Conservation (phyloP, 805 yeast genomes). For the Candida palmyrensis region DNA sequence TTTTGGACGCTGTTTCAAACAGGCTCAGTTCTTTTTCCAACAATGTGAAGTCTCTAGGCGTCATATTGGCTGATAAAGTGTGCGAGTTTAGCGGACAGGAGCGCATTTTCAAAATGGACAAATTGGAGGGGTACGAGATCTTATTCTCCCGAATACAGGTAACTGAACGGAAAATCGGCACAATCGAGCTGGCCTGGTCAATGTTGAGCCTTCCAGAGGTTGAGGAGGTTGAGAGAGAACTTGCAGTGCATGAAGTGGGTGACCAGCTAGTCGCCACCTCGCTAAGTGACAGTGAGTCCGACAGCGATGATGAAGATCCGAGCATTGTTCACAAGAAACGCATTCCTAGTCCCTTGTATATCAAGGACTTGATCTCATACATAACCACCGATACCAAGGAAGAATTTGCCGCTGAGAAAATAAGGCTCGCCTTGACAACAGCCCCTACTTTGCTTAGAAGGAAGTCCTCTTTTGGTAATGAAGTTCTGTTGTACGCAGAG, state of each 20-base stretch:
- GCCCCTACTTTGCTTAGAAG: slow-evolving; percentile 62
- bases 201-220: slow-evolving; percentile 11
- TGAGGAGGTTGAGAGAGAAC: slow-evolving; percentile 5
- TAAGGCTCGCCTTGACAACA: slow-evolving; percentile 39
- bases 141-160: slow-evolving; percentile 8
- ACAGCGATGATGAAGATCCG: slow-evolving; percentile 46
- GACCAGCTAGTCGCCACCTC: neutral
- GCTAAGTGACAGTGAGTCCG: slow-evolving; percentile 11
- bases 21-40: slow-evolving; percentile 47
- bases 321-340: slow-evolving; percentile 29
- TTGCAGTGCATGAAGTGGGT: neutral
- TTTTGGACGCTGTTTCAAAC: slow-evolving; percentile 48
- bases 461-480: slow-evolving; percentile 56
- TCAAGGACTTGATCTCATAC: slow-evolving; percentile 65
- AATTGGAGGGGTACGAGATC: slow-evolving; percentile 21
- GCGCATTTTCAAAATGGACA: slow-evolving; percentile 28
- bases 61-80: slow-evolving; percentile 51
- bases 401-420: slow-evolving; percentile 45
- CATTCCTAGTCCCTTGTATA: slow-evolving; percentile 54
- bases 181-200: slow-evolving; percentile 16
- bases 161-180: neutral
- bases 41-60: slow-evolving; percentile 47
- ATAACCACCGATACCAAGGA: slow-evolving; percentile 43
- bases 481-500: slow-evolving; percentile 53
- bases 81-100: slow-evolving; percentile 26